Conservation (phyloP, 2,329 filamentous ascomycete species). For the Diaporthe helianthi region DNA sequence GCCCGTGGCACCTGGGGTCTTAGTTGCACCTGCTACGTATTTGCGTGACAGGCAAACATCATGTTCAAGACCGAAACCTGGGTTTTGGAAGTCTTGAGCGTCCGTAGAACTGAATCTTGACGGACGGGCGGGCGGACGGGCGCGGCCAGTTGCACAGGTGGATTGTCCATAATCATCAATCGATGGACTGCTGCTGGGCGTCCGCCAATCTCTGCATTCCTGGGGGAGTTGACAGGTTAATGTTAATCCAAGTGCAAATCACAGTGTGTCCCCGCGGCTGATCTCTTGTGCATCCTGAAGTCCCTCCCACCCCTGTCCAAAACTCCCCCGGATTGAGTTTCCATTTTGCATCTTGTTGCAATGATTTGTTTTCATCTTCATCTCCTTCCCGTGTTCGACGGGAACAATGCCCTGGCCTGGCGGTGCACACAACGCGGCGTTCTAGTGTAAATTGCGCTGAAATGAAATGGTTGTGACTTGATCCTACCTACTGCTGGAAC, state of each 20-base stretch:
- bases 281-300: constrained; percentile 12
- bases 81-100: not conserved
- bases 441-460: no score
- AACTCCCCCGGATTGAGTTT: not conserved
- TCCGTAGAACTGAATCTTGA: not conserved
- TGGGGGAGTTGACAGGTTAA: not conserved
- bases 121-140: not conserved
- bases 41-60: not conserved
- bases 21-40: not conserved
- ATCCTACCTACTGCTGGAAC: not conserved
- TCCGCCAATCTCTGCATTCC: not conserved
- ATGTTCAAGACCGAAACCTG: not conserved
- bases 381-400: not conserved
- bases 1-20: not conserved
- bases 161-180: not conserved
- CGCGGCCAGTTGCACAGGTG: not conserved
- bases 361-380: not conserved
- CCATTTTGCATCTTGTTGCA: constrained; percentile 9
- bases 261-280: not conserved
- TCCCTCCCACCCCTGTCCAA: not conserved
- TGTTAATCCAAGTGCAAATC: not conserved
- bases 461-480: constrained; percentile 19
- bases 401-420: not conserved
- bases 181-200: not conserved
- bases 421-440: not conserved